Conservation (phyloP, 768 basidiomycete genomes). For the Pleurotus eryngii region DNA sequence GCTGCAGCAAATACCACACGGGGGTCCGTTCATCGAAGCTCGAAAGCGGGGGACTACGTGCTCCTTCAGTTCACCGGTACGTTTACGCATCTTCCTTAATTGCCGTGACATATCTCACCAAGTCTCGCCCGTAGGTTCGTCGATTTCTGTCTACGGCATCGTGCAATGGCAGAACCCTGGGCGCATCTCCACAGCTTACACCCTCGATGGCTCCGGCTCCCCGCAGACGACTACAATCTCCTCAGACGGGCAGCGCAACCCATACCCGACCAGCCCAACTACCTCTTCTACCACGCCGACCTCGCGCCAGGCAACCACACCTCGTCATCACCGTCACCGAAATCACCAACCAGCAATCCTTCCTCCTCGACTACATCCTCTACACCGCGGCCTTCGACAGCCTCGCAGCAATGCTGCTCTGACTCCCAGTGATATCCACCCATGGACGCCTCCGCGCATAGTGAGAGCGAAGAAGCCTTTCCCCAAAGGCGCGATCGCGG, state of each 20-base stretch:
- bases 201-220: conserved; percentile 28
- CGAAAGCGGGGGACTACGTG: conserved; percentile 30
- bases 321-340: conserved; percentile 35
- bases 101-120: neutral
- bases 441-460: neutral
- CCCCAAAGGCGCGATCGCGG: conserved; percentile 11
- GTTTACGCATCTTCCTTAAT: neutral
- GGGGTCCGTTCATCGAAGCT: conserved; percentile 34
- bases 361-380: conserved; percentile 38
- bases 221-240: conserved; percentile 9
- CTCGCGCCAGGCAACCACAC: conserved; percentile 33
- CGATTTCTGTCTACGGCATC: conserved; percentile 33
- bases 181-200: conserved; percentile 33
- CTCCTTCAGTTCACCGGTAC: conserved; percentile 34
- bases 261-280: conserved; percentile 26
- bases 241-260: conserved; percentile 19
- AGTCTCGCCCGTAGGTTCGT: conserved; percentile 25
- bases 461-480: neutral
- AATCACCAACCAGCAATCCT: conserved; percentile 24
- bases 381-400: conserved; percentile 33
- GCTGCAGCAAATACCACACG: conserved; percentile 15
- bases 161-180: conserved; percentile 22
- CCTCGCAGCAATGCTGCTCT: conserved; percentile 15
- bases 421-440: conserved; percentile 5
- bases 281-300: conserved; percentile 32